Evolutionary conservation across 805 yeast genomes (phyloP), one percentile per base, ranked within the genome.

Genomic region (Cyberlindnera americana): DNA sequence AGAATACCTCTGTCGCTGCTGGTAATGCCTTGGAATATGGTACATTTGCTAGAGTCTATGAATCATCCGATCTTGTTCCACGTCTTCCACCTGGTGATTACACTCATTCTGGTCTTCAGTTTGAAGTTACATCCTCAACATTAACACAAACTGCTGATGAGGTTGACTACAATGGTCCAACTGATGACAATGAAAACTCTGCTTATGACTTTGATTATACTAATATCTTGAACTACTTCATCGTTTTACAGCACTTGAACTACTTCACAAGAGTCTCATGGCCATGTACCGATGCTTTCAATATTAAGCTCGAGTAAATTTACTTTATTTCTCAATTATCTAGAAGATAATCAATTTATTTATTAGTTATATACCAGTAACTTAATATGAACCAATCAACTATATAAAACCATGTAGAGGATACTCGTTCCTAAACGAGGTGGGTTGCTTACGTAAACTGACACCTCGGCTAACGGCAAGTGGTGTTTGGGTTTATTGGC

Each of bases 51-150:
- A 66, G 89, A 53, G 76, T 82, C 10, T 69, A 69, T 9, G 84
- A 81, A 52, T 55, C 62, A 13, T 66, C 66, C 18, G 90, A 83
- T 49, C 50, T 73, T 18, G 77, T 83, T 17, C 83, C 87, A 0
- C 51, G 61, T 40, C 58, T 81, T 19, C 90, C 89, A 6, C 79
- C 83, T 8, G 62, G 69, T 2, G 65, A 17, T 21, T 35, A 35
- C 17, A 23, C 32, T 6, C 37, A 35, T 21, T 35, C 48, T 52
- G 68, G 56, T 53, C 61, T 46, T 51, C 38, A 41, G 53, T 64
- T 52, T 53, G 62, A 38, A 54, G 43, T 49, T 53, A 66, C 48
- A 3, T 64, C 59, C 8, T 60, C 66, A 2, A 59, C 50, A 24
- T 57, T 65, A 30, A 69, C 69, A 25, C 68, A 61, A 35, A 59